Evolutionary conservation across 2,329 filamentous ascomycete genomes (phyloP), one percentile per base, ranked within the genome.

Genomic region (Phyllosticta citribraziliensis): DNA sequence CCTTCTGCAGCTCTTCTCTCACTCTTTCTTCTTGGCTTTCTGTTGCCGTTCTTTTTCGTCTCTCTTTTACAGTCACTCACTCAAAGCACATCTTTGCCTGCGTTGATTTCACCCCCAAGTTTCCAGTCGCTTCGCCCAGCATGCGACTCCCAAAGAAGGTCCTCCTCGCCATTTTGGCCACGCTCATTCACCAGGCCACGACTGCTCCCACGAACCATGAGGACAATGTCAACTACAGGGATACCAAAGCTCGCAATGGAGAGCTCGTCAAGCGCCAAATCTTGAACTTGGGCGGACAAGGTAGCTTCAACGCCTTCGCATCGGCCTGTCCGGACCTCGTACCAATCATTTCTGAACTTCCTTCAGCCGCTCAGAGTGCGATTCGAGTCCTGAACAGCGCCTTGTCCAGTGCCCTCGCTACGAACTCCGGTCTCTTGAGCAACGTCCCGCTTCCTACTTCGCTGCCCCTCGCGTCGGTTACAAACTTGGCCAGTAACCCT

Each of bases 71-170:
- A 60, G 58, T 47, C 35, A 35, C 35, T 22, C 20, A 52, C 58
- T 60, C 35, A 33, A 40, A 19, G 35, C 50, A 14, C 33, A 17
- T 40, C 35, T 51, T 22, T 10, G 52, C 52, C 52, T n/a, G 20
- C n/a, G 14, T 57, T 33, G 56, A 19, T 11, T 55, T 52, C 57
- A 27, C 22, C 17, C 17, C 3, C 22, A n/a, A n/a, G 40, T 19
- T 30, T 27, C 22, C 35, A 27, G 50, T 52, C 53, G 53, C 24
- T 33, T 55, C 8, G 5, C 52, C 14, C 57, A 22, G 20, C 12
- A 61, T 61, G 58, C 53, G 33, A n/a, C 54, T 61, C 14, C 58
- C 58, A 14, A 56, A 53, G 30, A 61, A 53, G 20, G 58, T 61
- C 11, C 58, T 61, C 9, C 19, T 61, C n/a, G 58, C 58, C 54